These are phyloP conservation scores for Fusarium mexicanum DNA, from an alignment of 2,329 filamentous ascomycete species.

Conservation along the genomic window DNA sequence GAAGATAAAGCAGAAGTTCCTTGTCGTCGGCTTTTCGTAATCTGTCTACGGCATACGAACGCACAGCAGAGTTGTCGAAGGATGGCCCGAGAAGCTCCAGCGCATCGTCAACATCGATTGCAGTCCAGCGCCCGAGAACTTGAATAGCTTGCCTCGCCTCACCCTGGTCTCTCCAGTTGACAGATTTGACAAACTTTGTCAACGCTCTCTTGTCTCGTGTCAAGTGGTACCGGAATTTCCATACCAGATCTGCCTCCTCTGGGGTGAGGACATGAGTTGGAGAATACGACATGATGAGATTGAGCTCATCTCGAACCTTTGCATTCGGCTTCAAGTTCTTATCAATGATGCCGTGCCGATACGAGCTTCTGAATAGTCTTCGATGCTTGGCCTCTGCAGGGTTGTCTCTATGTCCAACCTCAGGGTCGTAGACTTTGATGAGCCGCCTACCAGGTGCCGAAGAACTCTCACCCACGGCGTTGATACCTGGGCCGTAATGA, in stretches of 20 bases:
- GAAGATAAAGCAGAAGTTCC: slow-evolving; percentile 87
- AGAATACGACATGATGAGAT: slow-evolving; percentile 89
- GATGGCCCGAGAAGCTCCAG: slow-evolving; percentile 92
- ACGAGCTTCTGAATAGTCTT: slow-evolving; percentile 87
- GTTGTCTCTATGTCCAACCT: slow-evolving; percentile 88
- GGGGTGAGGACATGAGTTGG: slow-evolving; percentile 88
- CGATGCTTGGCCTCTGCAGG: slow-evolving; percentile 96
- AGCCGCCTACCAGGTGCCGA: slow-evolving; percentile 67
- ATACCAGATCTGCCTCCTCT: slow-evolving; percentile 94
- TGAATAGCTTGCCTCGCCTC: slow-evolving; percentile 92
- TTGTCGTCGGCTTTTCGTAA: slow-evolving; percentile 92
- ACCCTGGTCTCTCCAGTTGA: slow-evolving; percentile 87
- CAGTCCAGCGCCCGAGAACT: slow-evolving; percentile 90
- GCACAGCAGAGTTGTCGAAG: slow-evolving; percentile 87
- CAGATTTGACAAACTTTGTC: slow-evolving; percentile 98
- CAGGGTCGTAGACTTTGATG: slow-evolving; percentile 91
- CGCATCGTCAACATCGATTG: slow-evolving; percentile 96
- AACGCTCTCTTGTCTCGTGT: slow-evolving; percentile 91
- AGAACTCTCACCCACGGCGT: slow-evolving; percentile 67
- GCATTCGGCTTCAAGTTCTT: slow-evolving; percentile 96
- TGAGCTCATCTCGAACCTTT: slow-evolving; percentile 93
- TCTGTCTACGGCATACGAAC: slow-evolving; percentile 92
- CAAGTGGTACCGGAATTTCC: slow-evolving; percentile 96
- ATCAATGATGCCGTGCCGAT: slow-evolving; percentile 91
- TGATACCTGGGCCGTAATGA: slow-evolving; percentile 89